A percentile compares a stretch with the other conserved stretches of the same genome.
Evolutionary conservation across 371 early-diverging fungal genomes (phyloP).

Genomic region (Mortierella sp.): DNA sequence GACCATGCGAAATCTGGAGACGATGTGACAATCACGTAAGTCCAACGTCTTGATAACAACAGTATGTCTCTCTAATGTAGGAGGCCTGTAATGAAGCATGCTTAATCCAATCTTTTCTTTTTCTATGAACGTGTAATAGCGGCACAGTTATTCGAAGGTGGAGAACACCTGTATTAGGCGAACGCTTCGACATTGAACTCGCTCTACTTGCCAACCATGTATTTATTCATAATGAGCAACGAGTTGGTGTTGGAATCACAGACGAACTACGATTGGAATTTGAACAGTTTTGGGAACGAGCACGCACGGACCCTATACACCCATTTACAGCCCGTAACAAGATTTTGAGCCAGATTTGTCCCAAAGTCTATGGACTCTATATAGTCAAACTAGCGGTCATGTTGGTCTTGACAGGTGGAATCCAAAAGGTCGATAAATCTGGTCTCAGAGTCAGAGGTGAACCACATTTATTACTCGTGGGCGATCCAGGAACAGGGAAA

Average conservation of each 20-base stretch:
- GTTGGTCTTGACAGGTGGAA: slow-evolving; percentile 73
- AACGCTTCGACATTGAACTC: slow-evolving; percentile 72
- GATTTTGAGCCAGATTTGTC: slow-evolving; percentile 70
- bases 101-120: background rate
- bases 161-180: slow-evolving; percentile 56
- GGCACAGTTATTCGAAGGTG: slow-evolving; percentile 61
- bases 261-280: slow-evolving; percentile 67
- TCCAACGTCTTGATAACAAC: background rate
- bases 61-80: no score
- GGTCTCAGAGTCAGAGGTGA: slow-evolving; percentile 80
- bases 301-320: slow-evolving; percentile 57
- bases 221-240: slow-evolving; percentile 64
- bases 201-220: slow-evolving; percentile 71
- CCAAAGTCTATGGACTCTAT: slow-evolving; percentile 72
- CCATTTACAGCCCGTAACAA: slow-evolving; percentile 61
- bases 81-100: no score
- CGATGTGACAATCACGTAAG: slow-evolving; percentile 69
- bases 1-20: slow-evolving; percentile 79
- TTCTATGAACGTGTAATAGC: slow-evolving; percentile 5
- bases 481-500: slow-evolving; percentile 92
- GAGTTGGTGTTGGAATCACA: slow-evolving; percentile 54
- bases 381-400: slow-evolving; percentile 74
- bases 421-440: slow-evolving; percentile 60
- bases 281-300: slow-evolving; percentile 64
- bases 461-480: slow-evolving; percentile 82